Evolutionary conservation across 176 grass and related monocot genomes (phyloP).

Genomic region (Avena atlantica): DNA sequence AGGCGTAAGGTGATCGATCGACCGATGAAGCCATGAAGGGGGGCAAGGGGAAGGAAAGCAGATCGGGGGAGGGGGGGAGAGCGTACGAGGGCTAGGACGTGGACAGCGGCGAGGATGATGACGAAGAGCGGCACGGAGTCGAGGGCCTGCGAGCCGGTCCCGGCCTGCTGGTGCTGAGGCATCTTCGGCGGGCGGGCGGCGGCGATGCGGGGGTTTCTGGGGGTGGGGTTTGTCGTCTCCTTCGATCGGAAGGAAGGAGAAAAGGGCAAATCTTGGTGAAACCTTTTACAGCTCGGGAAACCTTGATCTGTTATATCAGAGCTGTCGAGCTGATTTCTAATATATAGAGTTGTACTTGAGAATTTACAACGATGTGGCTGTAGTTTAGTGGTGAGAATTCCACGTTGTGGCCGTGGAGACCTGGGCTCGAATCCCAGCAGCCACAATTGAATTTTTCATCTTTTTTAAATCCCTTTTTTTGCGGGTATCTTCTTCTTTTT

Average conservation of each 20-base stretch:
- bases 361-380: background rate
- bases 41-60: background rate
- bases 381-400: constrained; percentile 41
- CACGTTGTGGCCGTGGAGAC: constrained; percentile 90
- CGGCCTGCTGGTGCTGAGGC: constrained; percentile 16
- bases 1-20: background rate
- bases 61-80: background rate
- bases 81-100: constrained; percentile 55
- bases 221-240: background rate
- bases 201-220: background rate
- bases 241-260: background rate
- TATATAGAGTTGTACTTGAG: accelerated
- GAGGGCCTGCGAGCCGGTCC: constrained; percentile 13
- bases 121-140: constrained; percentile 55
- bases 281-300: background rate
- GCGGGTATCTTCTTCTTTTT: too few relatives aligned
- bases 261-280: background rate
- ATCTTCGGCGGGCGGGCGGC: background rate
- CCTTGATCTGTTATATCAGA: background rate
- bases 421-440: constrained; percentile 97
- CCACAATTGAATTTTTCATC: background rate
- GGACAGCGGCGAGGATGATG: constrained; percentile 46
- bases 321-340: accelerated
- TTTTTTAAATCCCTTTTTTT: too few relatives aligned
- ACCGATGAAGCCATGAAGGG: background rate